These are phyloP conservation scores for Rhinocladiella mackenziei DNA, from an alignment of 2,329 filamentous ascomycete species.

Conservation along the genomic window DNA sequence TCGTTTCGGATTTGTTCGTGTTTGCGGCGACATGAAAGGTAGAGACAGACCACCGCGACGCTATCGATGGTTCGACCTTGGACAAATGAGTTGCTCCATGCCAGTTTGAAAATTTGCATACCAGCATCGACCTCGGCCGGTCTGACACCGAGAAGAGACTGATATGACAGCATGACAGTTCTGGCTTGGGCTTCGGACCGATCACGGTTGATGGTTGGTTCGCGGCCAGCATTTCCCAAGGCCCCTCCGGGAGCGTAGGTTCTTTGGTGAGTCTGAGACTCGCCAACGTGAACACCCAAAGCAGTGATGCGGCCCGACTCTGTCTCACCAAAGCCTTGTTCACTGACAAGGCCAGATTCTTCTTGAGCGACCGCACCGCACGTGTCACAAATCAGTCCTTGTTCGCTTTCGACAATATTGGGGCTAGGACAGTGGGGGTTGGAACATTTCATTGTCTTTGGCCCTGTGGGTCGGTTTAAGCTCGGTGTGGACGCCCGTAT, in stretches of 20 bases:
- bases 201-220: constrained; percentile 36
- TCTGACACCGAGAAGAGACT: constrained; percentile 57
- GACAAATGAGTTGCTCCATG: constrained; percentile 70
- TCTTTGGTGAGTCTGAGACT: constrained; percentile 73
- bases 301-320: constrained; percentile 81
- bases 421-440: constrained; percentile 45
- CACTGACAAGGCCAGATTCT: constrained; percentile 78
- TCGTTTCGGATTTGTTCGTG: constrained; percentile 51
- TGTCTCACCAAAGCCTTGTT: constrained; percentile 86
- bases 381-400: constrained; percentile 63
- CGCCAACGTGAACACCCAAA: constrained; percentile 81
- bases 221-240: constrained; percentile 35
- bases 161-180: constrained; percentile 58
- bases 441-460: constrained; percentile 36
- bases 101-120: constrained; percentile 71
- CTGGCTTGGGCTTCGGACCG: constrained; percentile 30
- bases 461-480: constrained; percentile 7
- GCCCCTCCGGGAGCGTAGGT: constrained; percentile 49
- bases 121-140: constrained; percentile 52
- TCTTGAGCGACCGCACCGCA: constrained; percentile 84
- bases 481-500: constrained; percentile 17
- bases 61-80: constrained; percentile 80
- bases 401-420: constrained; percentile 45
- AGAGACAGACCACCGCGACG: constrained; percentile 86
- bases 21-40: constrained; percentile 68